Conservation (phyloP, 2,329 filamentous ascomycete species). For the Colletotrichum phormii region DNA sequence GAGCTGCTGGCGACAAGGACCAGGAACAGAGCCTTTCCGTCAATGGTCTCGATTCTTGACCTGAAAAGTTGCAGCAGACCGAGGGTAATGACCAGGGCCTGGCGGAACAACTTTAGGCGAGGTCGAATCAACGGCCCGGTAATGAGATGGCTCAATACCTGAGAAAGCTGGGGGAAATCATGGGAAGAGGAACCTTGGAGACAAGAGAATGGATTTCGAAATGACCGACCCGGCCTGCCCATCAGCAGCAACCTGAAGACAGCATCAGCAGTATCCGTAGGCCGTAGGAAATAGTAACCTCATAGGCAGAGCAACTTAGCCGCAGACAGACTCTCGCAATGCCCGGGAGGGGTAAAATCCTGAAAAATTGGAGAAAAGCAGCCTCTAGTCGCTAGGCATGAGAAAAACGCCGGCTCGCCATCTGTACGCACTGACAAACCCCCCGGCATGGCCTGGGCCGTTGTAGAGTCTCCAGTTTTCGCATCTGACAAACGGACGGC, state of each 20-base stretch:
- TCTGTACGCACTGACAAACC: slow-evolving; percentile 21
- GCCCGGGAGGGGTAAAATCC: slow-evolving; percentile 32
- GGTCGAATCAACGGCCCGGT: slow-evolving; percentile 17
- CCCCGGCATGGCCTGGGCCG: slow-evolving; percentile 34
- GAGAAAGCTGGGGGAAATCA: neutral
- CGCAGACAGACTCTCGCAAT: slow-evolving; percentile 15
- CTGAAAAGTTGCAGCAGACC: slow-evolving; percentile 21
- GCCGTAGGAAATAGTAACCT: neutral
- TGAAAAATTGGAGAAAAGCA: slow-evolving; percentile 35
- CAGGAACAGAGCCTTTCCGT: slow-evolving; percentile 31
- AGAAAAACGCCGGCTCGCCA: slow-evolving; percentile 12
- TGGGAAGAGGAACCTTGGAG: neutral
- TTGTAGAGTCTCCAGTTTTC: slow-evolving; percentile 27
- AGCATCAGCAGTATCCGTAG: neutral
- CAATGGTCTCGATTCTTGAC: slow-evolving; percentile 10
- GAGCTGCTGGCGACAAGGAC: slow-evolving; percentile 33
- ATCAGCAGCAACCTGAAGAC: neutral
- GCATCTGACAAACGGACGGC: slow-evolving; percentile 35
- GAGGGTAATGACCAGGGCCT: slow-evolving; percentile 15
- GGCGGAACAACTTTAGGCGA: slow-evolving; percentile 14
- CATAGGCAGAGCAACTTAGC: slow-evolving; percentile 11
- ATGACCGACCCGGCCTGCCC: neutral
- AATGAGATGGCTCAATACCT: neutral
- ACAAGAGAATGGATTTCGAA: slow-evolving; percentile 19
- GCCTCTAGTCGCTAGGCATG: slow-evolving; percentile 14